Conservation (phyloP, 1,284 basidiomycete species). For the Sporisorium sorghi region DNA sequence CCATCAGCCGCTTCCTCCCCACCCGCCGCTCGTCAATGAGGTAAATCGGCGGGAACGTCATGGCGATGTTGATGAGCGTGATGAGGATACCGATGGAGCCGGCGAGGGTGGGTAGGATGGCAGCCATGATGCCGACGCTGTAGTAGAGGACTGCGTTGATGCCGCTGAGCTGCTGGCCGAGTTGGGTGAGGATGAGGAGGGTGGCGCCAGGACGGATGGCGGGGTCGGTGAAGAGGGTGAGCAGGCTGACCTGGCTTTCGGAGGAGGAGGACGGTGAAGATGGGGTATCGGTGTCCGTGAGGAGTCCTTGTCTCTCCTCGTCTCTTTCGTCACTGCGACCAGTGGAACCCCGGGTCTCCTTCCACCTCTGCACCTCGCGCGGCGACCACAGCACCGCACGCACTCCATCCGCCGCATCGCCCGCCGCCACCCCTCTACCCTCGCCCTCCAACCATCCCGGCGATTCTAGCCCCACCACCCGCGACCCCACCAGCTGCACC, state of each 20-base stretch:
- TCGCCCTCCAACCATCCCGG: constrained; percentile 60
- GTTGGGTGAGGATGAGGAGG: constrained; percentile 60
- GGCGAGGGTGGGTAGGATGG: constrained; percentile 53
- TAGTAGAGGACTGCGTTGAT: constrained; percentile 67
- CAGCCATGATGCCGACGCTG: constrained; percentile 62
- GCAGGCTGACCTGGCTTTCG: constrained; percentile 14
- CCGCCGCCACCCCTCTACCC: constrained; percentile 12
- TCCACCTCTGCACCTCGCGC: constrained; percentile 39
- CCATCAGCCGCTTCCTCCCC: constrained; percentile 70
- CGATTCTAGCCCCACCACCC: constrained; percentile 49
- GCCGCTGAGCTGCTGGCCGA: constrained; percentile 65
- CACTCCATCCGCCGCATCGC: constrained; percentile 29
- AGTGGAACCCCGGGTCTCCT: constrained; percentile 11
- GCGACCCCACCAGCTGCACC: constrained; percentile 67
- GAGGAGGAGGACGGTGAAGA: background rate
- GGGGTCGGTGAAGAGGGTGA: constrained; percentile 34
- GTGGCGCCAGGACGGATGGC: constrained; percentile 43
- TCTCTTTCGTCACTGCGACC: constrained; percentile 6
- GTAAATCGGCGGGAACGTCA: constrained; percentile 84
- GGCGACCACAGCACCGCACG: constrained; percentile 43
- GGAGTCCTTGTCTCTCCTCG: constrained; percentile 39
- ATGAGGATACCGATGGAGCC: constrained; percentile 60
- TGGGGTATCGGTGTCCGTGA: constrained; percentile 9
- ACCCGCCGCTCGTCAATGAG: constrained; percentile 77
- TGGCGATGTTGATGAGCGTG: constrained; percentile 75